Evolutionary conservation across 768 basidiomycete species (phyloP).

Genomic region (Trametes gibbosa): DNA sequence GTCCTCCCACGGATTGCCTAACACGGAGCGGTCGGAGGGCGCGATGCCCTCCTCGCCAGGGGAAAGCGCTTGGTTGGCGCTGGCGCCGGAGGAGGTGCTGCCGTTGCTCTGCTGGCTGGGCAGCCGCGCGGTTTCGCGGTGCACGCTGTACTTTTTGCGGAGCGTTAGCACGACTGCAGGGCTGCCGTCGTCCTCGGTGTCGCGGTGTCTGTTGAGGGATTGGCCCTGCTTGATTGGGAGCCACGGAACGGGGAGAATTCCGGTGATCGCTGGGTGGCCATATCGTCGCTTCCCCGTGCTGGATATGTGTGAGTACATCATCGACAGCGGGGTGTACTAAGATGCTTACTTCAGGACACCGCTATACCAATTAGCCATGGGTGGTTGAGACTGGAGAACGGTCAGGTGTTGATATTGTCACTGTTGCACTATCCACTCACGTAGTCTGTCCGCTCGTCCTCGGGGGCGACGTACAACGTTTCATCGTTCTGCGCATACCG

Average conservation of each 20-base stretch:
- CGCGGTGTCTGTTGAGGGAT: slow-evolving; percentile 30
- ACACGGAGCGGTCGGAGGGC: slow-evolving; percentile 13
- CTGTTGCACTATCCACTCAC: slow-evolving; percentile 36
- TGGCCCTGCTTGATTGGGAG: slow-evolving; percentile 76
- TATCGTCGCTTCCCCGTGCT: slow-evolving; percentile 95
- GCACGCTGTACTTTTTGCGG: slow-evolving; percentile 63
- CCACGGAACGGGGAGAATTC: slow-evolving; percentile 92
- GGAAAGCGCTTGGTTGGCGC: background rate
- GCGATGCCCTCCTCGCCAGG: slow-evolving; percentile 3
- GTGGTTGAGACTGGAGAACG: slow-evolving; percentile 78
- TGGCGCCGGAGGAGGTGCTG: background rate
- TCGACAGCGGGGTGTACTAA: background rate
- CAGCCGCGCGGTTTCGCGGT: slow-evolving; percentile 19
- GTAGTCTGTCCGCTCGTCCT: slow-evolving; percentile 90
- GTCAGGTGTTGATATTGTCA: background rate
- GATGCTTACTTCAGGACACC: slow-evolving; percentile 81
- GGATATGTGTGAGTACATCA: slow-evolving; percentile 11
- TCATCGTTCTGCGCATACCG: slow-evolving; percentile 94
- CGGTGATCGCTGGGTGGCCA: slow-evolving; percentile 93
- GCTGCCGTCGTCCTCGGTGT: slow-evolving; percentile 39
- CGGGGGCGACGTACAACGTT: slow-evolving; percentile 91
- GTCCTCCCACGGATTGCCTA: slow-evolving; percentile 63
- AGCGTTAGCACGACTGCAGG: slow-evolving; percentile 82
- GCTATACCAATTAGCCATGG: slow-evolving; percentile 92
- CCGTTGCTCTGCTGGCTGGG: slow-evolving; percentile 11